Evolutionary conservation across 345 rosid species (phyloP), one percentile per base, ranked within the genome.

Genomic region (Acer campestre): DNA sequence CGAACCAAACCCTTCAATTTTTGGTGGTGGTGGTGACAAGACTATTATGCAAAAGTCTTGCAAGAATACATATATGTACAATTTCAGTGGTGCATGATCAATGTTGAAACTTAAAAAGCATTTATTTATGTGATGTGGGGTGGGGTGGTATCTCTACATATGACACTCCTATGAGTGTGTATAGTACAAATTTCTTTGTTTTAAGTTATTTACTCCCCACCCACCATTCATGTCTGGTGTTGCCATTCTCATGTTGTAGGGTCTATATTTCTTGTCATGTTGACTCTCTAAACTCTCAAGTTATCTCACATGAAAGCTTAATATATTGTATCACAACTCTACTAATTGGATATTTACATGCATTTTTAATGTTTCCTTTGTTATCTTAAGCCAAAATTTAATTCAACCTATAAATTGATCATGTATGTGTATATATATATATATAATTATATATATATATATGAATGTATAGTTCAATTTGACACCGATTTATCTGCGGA

Each of bases 181-280:
- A 53, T 18, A 40, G 18, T 42, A 51, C 64, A 59, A 23, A 31
- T 22, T 38, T 76, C 74, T 75, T 78, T 27, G 61, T 75, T 68
- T 68, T 71, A 71, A 71, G 68, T 82, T 58, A 78, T 64, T 78
- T 0, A 68, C 18, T 65, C 35, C 58, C n/a, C 76, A 79, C 78
- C 78, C 69, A 73, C 78, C 76, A 63, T 35, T 65, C 73, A 63
- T 68, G 49, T 61, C 48, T 29, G 23, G 25, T 61, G 48, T 38
- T 38, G 66, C 74, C 51, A 55, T 73, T 67, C 65, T 27, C 40
- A 72, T 53, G 80, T 61, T 53, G 80, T 61, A 61, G 77, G 82
- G 73, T 76, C 82, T 51, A 22, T 73, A 78, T 63, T 76, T 42
- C 71, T 44, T 51, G 58, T 68, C 82, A 79, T 79, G 62, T 58